phyloP scores from a whole-genome alignment of 768 basidiomycete species.

The Hebeloma cylindrosporum region DNA sequence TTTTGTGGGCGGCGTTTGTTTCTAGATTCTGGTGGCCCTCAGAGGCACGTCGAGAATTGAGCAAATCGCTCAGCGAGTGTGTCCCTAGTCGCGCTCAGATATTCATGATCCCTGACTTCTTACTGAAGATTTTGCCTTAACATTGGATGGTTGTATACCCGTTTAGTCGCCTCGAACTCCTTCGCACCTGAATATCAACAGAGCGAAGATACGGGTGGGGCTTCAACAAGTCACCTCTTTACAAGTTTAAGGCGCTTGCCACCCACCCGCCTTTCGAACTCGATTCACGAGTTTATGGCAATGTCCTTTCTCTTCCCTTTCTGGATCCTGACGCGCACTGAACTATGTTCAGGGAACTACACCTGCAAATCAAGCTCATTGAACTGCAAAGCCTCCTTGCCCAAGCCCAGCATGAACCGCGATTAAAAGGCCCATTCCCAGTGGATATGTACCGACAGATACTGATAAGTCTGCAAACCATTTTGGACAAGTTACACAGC shows the following conservation, averaged over 20 bases:
- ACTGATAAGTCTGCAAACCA: slow-evolving; percentile 78
- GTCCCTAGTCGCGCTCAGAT: slow-evolving; percentile 9
- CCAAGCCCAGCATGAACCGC: slow-evolving; percentile 90
- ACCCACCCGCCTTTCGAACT: slow-evolving; percentile 52
- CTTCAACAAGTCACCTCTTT: slow-evolving; percentile 5
- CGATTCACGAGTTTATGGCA: slow-evolving; percentile 86
- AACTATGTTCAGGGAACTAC: slow-evolving; percentile 72
- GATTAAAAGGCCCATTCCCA: slow-evolving; percentile 95
- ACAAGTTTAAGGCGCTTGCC: slow-evolving; percentile 30
- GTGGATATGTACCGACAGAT: slow-evolving; percentile 80
- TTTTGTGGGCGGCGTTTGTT: slow-evolving; percentile 86
- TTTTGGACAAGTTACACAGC: slow-evolving; percentile 87
- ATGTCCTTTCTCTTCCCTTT: slow-evolving; percentile 54
- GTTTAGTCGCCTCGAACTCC: slow-evolving; percentile 85
- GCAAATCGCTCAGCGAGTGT: slow-evolving; percentile 79
- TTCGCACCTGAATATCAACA: slow-evolving; percentile 52
- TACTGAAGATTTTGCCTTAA: slow-evolving; percentile 80
- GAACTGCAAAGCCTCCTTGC: slow-evolving; percentile 81
- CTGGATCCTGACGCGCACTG: neutral
- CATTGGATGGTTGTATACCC: slow-evolving; percentile 93
- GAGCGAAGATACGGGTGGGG: slow-evolving; percentile 30
- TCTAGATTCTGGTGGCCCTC: slow-evolving; percentile 96
- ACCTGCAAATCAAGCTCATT: slow-evolving; percentile 88
- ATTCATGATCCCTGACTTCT: neutral
- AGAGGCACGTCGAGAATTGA: slow-evolving; percentile 87